Base-by-base conservation (phyloP, 164 flowering plant species). In the Litsea cubeba region DNA sequence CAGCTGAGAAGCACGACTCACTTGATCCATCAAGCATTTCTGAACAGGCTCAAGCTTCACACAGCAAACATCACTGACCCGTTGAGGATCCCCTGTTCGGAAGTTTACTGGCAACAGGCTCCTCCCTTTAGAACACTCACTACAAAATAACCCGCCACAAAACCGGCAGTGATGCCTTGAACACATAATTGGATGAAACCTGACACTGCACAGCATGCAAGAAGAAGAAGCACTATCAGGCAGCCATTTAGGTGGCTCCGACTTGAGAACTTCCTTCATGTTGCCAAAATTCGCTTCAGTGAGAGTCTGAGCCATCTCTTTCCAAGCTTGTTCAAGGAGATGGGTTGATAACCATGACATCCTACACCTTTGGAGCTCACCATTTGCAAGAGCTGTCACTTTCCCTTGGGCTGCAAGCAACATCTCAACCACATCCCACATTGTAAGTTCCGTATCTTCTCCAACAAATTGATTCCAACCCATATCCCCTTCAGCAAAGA, bases 381-480 rank as follows among this genome's bases (percentile, higher is more conserved):
- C 91, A 0, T 92, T 87, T 67, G 98, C 85, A 67, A 96, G 40
- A 71, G 94, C 81, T 75, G 67, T 82, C 58, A 88, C 88, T 84
- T 96, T 94, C 60, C 95, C 97, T 40, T 88, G 88, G 22, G 93
- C 98, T 1, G 82, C 94, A 74, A 89, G 86, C 79, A 94, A 65
- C 95, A 96, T 96, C 69, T 96, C 99, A 30, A 96, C 84, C 73
- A 94, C 97, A 83, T 94, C 95, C 99, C 99, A 96, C 97, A 94
- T 90, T 12, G 97, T 96, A 79, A 96, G 76, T 77, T 91, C 95
- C 81, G 88, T 91, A 20, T 87, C 87, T 76, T 85, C 91, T 12
- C 78, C 86, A 57, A 85, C 24, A 73, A 70, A 89, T 72, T 90
- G 88, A 77, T 73, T 68, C 98, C 99, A 92, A 3, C 89, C 93